These are phyloP conservation scores for Brassica rapa DNA, from an alignment of 345 rosid species.

Conservation along the genomic window DNA sequence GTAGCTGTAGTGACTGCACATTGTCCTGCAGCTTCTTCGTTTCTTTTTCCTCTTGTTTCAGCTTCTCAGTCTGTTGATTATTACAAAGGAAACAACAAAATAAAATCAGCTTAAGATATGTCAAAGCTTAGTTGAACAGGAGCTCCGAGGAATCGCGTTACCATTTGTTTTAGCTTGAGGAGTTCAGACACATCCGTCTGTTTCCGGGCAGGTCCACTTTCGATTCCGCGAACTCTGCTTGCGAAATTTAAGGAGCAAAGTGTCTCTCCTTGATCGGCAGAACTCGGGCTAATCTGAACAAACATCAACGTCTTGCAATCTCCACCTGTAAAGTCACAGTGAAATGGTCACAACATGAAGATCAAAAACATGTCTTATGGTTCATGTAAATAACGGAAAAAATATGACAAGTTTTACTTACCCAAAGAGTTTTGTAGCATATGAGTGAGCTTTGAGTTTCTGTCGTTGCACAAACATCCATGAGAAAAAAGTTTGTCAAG, in stretches of 20 bases:
- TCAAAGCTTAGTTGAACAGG: background rate
- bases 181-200: background rate
- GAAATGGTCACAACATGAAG: background rate
- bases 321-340: background rate
- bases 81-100: background rate
- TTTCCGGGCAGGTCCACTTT: background rate
- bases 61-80: background rate
- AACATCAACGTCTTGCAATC: background rate
- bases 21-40: slow-evolving; percentile 52
- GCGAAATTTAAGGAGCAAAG: background rate
- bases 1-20: slow-evolving; percentile 76
- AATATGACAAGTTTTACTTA: background rate
- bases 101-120: background rate
- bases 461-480: background rate
- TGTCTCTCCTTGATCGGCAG: background rate
- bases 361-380: background rate
- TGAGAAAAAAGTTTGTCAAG: background rate
- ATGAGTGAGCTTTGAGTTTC: slow-evolving; percentile 3
- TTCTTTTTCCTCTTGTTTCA: background rate
- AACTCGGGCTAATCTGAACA: background rate
- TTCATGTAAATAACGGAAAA: background rate
- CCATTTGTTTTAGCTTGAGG: background rate
- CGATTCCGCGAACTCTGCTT: background rate
- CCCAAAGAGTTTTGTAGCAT: slow-evolving; percentile 1
- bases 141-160: background rate